Percentiles rank a stretch among this genome's conserved stretches.
These are phyloP conservation scores for Cladophialophora bantiana DNA, from an alignment of 2,329 filamentous ascomycete genomes.

Conservation along the genomic window DNA sequence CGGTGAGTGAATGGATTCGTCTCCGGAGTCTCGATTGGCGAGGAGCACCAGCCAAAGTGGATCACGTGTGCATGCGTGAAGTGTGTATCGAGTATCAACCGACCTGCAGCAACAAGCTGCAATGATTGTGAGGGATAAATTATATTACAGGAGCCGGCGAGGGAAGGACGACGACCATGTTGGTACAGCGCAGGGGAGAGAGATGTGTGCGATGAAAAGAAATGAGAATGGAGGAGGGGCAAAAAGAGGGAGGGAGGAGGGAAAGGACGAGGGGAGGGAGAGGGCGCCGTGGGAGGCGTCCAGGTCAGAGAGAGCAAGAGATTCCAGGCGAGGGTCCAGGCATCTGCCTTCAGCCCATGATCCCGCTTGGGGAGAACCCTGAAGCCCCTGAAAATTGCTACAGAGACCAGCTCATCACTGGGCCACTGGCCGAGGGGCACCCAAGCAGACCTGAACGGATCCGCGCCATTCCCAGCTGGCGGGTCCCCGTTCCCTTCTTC, in stretches of 20 bases:
- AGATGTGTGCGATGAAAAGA: constrained; percentile 27
- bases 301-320: constrained; percentile 10
- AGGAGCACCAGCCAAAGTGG: constrained; percentile 24
- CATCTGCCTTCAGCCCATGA: constrained; percentile 21
- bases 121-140: constrained; percentile 4
- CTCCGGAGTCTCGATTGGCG: constrained; percentile 29
- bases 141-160: constrained; percentile 24
- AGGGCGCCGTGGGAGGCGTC: constrained; percentile 7
- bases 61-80: constrained; percentile 34
- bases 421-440: constrained; percentile 23
- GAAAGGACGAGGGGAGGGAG: constrained; percentile 15
- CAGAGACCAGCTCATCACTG: constrained; percentile 15
- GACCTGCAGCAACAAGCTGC: constrained; percentile 14
- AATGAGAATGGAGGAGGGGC: constrained; percentile 30
- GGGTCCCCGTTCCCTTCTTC: neutral
- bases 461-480: constrained; percentile 13
- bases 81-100: constrained; percentile 14
- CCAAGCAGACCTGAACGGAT: constrained; percentile 11
- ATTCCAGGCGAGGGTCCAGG: constrained; percentile 15
- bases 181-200: constrained; percentile 14
- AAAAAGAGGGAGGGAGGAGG: constrained; percentile 28
- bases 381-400: constrained; percentile 25
- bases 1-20: constrained; percentile 28
- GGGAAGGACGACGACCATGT: constrained; percentile 18
- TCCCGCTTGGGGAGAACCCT: constrained; percentile 15